Conservation (phyloP, 257 asterid genomes). For the Paulownia fortunei region DNA sequence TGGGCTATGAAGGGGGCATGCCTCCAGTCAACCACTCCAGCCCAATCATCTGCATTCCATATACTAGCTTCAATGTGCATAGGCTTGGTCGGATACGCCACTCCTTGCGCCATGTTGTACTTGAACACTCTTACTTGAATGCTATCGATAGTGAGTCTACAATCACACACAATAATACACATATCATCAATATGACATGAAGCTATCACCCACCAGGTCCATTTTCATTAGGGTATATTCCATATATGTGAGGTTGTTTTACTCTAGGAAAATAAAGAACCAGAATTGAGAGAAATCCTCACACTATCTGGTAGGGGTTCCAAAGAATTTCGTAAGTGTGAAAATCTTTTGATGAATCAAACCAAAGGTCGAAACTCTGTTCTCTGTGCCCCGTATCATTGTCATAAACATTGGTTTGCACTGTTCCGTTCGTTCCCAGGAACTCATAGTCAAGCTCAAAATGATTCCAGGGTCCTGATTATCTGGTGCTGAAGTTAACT, state of each 20-base stretch:
- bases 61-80: conserved; percentile 57
- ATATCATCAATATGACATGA: not conserved
- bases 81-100: conserved; percentile 32
- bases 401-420: conserved; percentile 58
- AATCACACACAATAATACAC: not conserved
- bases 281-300: not conserved
- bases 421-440: conserved; percentile 43
- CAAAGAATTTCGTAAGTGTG: conserved; percentile 55
- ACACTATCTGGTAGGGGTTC: conserved; percentile 55
- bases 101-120: conserved; percentile 40
- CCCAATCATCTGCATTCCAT: conserved; percentile 46
- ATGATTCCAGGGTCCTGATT: conserved; percentile 26
- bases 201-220: too few species aligned
- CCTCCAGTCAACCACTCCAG: conserved; percentile 49
- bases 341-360: conserved; percentile 57
- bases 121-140: conserved; percentile 50
- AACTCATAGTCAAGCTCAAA: conserved; percentile 55
- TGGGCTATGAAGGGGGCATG: conserved; percentile 47
- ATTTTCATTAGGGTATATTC: too few species aligned
- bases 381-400: conserved; percentile 48
- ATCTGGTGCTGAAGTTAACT: conserved; percentile 43
- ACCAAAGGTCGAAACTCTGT: conserved; percentile 53
- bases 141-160: conserved; percentile 41
- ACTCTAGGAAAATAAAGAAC: not conserved
- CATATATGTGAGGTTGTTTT: not conserved